These are phyloP conservation scores for Erythrophleum ivorense DNA, from an alignment of 331 rosid genomes.

Conservation along the genomic window DNA sequence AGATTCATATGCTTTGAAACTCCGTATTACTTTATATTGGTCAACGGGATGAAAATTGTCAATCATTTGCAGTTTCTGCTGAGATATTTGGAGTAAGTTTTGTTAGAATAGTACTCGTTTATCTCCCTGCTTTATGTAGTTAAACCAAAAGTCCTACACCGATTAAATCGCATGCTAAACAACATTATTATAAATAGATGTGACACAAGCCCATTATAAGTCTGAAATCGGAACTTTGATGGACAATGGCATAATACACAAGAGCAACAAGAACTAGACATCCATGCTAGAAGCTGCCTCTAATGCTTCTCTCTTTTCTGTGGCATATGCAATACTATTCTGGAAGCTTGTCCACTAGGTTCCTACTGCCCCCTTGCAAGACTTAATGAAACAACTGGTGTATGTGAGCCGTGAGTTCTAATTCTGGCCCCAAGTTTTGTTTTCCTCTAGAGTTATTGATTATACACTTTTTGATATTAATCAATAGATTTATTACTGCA, in stretches of 20 bases:
- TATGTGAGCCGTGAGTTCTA: constrained; percentile 94
- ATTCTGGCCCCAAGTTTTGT: constrained; percentile 30
- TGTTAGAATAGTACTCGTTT: not conserved
- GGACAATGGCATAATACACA: not conserved
- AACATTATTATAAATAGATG: not conserved
- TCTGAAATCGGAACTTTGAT: not conserved
- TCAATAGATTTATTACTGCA: constrained; percentile 44
- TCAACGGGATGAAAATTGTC: not conserved
- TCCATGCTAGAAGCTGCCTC: constrained; percentile 32
- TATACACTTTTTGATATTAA: constrained; percentile 5
- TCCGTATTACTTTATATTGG: not conserved
- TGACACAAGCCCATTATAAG: not conserved
- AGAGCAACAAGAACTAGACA: not conserved
- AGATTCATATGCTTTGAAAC: constrained; percentile 17
- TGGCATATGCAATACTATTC: constrained; percentile 41
- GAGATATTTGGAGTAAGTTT: not conserved
- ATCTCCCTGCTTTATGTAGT: not conserved
- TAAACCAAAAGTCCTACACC: not conserved
- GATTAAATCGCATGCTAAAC: not conserved
- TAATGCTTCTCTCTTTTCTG: constrained; percentile 46
- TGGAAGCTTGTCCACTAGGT: constrained; percentile 95
- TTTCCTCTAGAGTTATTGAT: constrained; percentile 4
- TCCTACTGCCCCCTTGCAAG: constrained; percentile 87
- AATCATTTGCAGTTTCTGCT: not conserved
- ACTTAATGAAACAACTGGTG: constrained; percentile 74